Conservation (phyloP, 345 rosid genomes). For the Camelina sativa region DNA sequence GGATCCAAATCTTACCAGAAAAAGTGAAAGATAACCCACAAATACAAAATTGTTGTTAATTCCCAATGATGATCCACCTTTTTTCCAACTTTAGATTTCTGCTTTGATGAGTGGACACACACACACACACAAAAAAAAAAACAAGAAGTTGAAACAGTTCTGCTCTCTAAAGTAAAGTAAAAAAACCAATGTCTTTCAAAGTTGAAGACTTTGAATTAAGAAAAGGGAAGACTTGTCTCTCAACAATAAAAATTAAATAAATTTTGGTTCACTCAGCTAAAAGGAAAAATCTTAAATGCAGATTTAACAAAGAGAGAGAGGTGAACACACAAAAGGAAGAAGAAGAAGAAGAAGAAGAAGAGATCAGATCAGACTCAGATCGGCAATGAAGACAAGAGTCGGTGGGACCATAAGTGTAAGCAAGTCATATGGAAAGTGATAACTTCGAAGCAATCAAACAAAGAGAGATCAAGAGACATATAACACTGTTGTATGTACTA, state of each 20-base stretch:
- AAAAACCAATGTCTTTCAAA: slow-evolving; percentile 32
- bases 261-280: slow-evolving; percentile 11
- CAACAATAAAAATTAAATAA: slow-evolving; percentile 7
- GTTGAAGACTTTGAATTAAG: slow-evolving; percentile 29
- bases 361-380: slow-evolving; percentile 38
- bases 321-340: slow-evolving; percentile 12
- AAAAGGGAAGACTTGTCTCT: slow-evolving; percentile 10
- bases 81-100: slow-evolving; percentile 23
- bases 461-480: slow-evolving; percentile 35
- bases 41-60: slow-evolving; percentile 27
- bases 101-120: slow-evolving; percentile 36
- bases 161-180: background rate
- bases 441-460: slow-evolving; percentile 23
- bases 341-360: slow-evolving; percentile 29
- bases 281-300: slow-evolving; percentile 17
- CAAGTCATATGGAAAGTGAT: slow-evolving; percentile 35
- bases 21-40: slow-evolving; percentile 39
- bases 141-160: slow-evolving; percentile 27
- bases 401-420: slow-evolving; percentile 41
- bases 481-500: slow-evolving; percentile 29
- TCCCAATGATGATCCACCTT: slow-evolving; percentile 46
- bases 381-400: slow-evolving; percentile 45
- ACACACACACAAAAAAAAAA: background rate
- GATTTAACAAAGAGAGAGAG: slow-evolving; percentile 25
- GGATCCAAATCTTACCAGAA: slow-evolving; percentile 39